Base-by-base conservation (phyloP, 2,329 filamentous ascomycete genomes). In the Aspergillus intermedius region DNA sequence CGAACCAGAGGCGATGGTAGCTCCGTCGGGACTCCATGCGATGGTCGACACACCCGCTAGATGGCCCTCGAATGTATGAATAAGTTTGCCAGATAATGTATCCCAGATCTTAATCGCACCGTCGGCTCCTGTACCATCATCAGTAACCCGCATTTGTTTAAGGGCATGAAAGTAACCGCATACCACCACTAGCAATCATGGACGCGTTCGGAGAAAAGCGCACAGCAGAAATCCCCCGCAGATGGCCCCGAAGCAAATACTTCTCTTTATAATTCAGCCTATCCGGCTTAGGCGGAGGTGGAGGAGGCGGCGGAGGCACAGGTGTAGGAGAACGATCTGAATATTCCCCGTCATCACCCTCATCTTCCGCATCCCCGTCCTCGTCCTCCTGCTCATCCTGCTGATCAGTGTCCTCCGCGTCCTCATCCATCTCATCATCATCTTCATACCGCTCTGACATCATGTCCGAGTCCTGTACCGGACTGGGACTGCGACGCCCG, bases 81-180 rank as follows among this genome's bases (percentile, higher is more conserved):
- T 82, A 52, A 93, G 84, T 48, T 78, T 79, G 43, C 91, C 91
- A 0, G 86, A 91, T 0, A 71, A 67, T 1, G 88, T 83, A 64
- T 91, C 83, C 91, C 93, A 98, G 50, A 97, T 84, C 69, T 93
- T 95, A 63, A 95, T 81, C 6, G 89, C 93, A 47, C 82, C 86
- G 71, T 98, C 93, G 17, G 91, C 89, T 30, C 89, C 77, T 79
- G 56, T 22, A 59, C 39, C 32, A 46, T 13, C 15, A 46, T 55
- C 46, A 49, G 47, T 21, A 22, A 52, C 45, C 30, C 39, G 25
- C 35, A 42, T 21, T 15, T 15, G 19, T 32, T 2, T 30, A 49
- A 37, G 30, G 28, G 30, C 39, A 44, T 25, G 12, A 13, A 48
- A 13, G 30, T 21, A 32, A 41, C 42, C 40, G 64, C 75, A 59